Evolutionary conservation across 2,329 filamentous ascomycete species (phyloP).

Genomic region (Epichloe sibirici): DNA sequence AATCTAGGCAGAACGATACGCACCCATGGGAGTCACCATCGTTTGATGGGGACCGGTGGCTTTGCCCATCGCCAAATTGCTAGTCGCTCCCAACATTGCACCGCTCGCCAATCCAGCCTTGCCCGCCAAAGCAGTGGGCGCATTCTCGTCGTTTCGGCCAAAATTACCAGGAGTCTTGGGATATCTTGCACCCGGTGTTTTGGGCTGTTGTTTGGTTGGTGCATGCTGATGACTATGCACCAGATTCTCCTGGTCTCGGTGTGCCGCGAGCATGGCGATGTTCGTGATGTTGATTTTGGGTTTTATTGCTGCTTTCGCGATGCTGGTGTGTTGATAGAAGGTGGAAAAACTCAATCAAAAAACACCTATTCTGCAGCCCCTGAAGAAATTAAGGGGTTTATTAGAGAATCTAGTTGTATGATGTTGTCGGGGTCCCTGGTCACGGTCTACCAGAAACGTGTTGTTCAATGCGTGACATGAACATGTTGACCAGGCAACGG

Average conservation of each 20-base stretch:
- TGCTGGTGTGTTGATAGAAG: background rate
- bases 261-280: conserved; percentile 56
- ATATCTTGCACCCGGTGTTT: conserved; percentile 64
- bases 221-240: conserved; percentile 66
- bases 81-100: conserved; percentile 40
- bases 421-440: conserved; percentile 11
- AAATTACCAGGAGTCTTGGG: conserved; percentile 76
- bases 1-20: conserved; percentile 11
- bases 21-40: conserved; percentile 74
- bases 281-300: background rate
- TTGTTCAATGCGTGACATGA: background rate
- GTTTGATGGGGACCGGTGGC: conserved; percentile 33
- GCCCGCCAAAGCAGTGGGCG: conserved; percentile 25
- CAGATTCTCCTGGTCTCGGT: conserved; percentile 80
- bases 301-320: background rate
- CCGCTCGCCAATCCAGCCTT: conserved; percentile 36
- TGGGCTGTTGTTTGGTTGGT: conserved; percentile 64
- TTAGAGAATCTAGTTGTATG: background rate
- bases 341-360: background rate
- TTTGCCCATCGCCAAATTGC: conserved; percentile 35
- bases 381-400: background rate
- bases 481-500: conserved; percentile 19
- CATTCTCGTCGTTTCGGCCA: conserved; percentile 76
- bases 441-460: conserved; percentile 3
- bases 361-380: background rate